These are phyloP conservation scores for Aquilaria malaccensis DNA, from an alignment of 345 rosid genomes.

Conservation along the genomic window DNA sequence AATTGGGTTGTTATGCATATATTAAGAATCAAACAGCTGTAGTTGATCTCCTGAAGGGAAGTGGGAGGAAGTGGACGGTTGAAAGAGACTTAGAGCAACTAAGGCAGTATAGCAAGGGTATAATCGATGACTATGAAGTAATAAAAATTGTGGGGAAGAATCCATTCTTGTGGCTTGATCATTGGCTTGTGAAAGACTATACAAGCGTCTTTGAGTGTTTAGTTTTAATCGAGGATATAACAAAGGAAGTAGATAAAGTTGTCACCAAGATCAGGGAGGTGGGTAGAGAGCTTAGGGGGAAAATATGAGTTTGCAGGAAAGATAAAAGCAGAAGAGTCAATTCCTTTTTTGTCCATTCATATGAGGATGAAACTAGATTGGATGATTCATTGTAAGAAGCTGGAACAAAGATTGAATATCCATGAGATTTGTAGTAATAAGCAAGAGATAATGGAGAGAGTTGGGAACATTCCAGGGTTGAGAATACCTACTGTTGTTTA, in stretches of 20 bases:
- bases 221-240: constrained; percentile 62
- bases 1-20: constrained; percentile 51
- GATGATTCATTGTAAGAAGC: constrained; percentile 96
- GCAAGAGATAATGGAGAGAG: constrained; percentile 66
- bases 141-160: constrained; percentile 70
- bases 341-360: constrained; percentile 75
- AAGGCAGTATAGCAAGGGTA: constrained; percentile 26
- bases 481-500: constrained; percentile 53
- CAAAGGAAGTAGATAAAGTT: constrained; percentile 70
- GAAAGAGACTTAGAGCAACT: constrained; percentile 77
- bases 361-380: constrained; percentile 97
- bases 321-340: constrained; percentile 7
- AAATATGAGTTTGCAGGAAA: constrained; percentile 12
- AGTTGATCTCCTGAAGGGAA: constrained; percentile 69
- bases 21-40: constrained; percentile 34
- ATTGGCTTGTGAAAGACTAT: constrained; percentile 90
- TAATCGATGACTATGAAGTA: constrained; percentile 53
- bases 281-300: constrained; percentile 30
- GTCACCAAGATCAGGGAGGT: constrained; percentile 58
- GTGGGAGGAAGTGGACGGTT: constrained; percentile 92
- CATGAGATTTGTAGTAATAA: constrained; percentile 86
- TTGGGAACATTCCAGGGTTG: constrained; percentile 50
- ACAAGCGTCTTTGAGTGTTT: constrained; percentile 84
- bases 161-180: constrained; percentile 97
- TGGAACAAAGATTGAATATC: constrained; percentile 57